Base-by-base conservation (phyloP, 2,329 filamentous ascomycete species). In the Aspergillus viridinutans region DNA sequence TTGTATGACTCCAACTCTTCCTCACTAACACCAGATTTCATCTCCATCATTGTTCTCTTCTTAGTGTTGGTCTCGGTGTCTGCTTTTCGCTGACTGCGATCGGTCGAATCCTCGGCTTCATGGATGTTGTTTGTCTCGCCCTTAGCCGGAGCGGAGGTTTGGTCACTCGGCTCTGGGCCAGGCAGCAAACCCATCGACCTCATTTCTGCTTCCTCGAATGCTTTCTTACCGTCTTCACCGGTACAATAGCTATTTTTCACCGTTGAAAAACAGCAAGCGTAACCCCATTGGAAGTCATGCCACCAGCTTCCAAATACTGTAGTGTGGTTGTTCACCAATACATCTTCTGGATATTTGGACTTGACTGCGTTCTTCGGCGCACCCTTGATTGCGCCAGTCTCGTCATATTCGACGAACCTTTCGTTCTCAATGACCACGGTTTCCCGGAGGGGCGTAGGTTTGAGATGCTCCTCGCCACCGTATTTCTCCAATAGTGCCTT, bases 231-330 rank as follows among this genome's bases (percentile, higher is more conserved):
- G 57, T 90, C 90, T 59, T 94, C 90, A 26, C 94, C 94, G 0
- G 93, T 97, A 74, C 94, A 99, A 69, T 97, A 99, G 68, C 92
- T 96, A 75, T 99, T 97, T 77, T 96, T 97, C 61, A 96, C 85
- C 23, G 86, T 88, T 0, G 92, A 96, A 72, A 95, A 92, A 78
- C 94, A 99, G 74, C 94, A 99, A 23, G 90, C 84, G 74, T 96
- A 99, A 1, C 94, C 94, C 94, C 94, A 99, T 74, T 88, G 84
- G 77, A 97, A 97, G 69, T 90, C 87, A 53, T 86, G 85, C 94
- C 94, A 99, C 94, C 94, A 99, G 68, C 92, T 96, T 50, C 94
- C 94, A 90, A 92, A 99, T 3, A 96, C 88, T 0, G 89, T 88
- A 3, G 85, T 91, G 76, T 99, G 94, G 69, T 99, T 99, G 78